Base-by-base conservation (phyloP, 2,329 filamentous ascomycete genomes). In the Leptodontidium sp. region DNA sequence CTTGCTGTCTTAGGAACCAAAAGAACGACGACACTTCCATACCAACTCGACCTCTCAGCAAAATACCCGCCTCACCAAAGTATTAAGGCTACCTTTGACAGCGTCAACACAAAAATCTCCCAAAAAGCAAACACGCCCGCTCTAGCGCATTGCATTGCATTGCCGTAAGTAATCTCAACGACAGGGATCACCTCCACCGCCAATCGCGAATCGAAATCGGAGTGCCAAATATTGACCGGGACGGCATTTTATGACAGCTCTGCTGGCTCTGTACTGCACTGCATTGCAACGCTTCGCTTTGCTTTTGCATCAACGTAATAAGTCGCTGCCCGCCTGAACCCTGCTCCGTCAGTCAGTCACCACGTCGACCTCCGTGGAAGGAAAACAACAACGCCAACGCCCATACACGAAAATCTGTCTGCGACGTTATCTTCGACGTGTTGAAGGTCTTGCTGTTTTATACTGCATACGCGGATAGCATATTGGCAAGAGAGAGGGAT, bases 141-240 rank as follows among this genome's bases (percentile, higher is more conserved):
- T 17, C 50, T 24, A 32, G n/a, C 38, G 21, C 43, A 26, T 47
- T 61, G 58, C 45, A 40, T 52, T 52, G 61, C 61, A 63, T 63
- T 63, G 61, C 32, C 32, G 61, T 63, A 50, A 52, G 61, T 63
- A 63, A 63, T 63, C 61, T 63, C 45, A 40, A 40, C 14, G 32
- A 40, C 29, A 55, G 62, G 62, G 62, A n/a, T 64, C 35, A 17
- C 14, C 50, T 32, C 32, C 38, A 45, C 29, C 50, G 62, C 62
- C 62, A 57, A 55, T 64, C 50, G 62, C 62, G 14, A 57, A 57
- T 57, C 49, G n/a, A 17, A 47, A 40, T 40, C 38, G 38, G 2
- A 40, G 38, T 40, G 4, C 38, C 38, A 40, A 53, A 38, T 57
- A 64, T 64, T 64, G 35, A 57, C 49, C 21, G 15, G 62, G 55